Evolutionary conservation across 768 basidiomycete genomes (phyloP).

Genomic region (Pseudohyphozyma bogoriensis): DNA sequence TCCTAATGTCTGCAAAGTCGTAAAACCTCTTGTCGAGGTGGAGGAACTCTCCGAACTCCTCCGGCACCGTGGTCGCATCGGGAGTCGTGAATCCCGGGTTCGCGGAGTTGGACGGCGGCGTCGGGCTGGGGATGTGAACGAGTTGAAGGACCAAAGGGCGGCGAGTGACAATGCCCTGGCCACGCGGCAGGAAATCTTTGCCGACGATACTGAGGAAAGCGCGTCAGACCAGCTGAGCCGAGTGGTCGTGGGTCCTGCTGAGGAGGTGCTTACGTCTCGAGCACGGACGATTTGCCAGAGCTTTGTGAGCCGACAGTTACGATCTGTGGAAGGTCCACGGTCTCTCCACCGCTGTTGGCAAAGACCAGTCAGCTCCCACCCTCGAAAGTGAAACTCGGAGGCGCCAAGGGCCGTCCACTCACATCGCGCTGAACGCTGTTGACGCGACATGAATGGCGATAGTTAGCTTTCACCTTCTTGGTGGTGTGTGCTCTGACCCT

Average conservation of each 20-base stretch:
- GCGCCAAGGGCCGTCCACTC: too few species aligned
- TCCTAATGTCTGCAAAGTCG: conserved; percentile 87
- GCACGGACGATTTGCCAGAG: conserved; percentile 34
- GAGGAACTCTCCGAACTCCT: conserved; percentile 95
- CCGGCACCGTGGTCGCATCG: not conserved
- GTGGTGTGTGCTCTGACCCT: too few species aligned
- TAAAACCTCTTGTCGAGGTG: conserved; percentile 93
- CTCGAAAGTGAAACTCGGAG: too few species aligned
- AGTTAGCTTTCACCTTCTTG: too few species aligned
- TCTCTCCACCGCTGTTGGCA: conserved; percentile 43
- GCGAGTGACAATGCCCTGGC: conserved; percentile 83
- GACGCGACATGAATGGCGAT: too few species aligned
- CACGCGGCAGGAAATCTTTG: conserved; percentile 45
- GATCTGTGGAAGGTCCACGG: conserved; percentile 43
- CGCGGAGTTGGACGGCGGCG: conserved; percentile 37
- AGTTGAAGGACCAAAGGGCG: conserved; percentile 91
- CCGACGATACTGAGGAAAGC: conserved; percentile 67
- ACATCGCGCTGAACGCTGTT: conserved; percentile 22
- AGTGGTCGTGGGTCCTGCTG: not conserved
- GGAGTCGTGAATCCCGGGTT: conserved; percentile 30
- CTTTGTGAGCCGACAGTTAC: conserved; percentile 38
- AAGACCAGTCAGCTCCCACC: too few species aligned
- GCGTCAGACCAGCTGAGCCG: not conserved
- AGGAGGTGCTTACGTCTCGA: conserved; percentile 67
- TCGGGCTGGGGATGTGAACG: conserved; percentile 71